Evolutionary conservation across 106 monocot species (phyloP).

Genomic region (Acanthochlamys bracteata): DNA sequence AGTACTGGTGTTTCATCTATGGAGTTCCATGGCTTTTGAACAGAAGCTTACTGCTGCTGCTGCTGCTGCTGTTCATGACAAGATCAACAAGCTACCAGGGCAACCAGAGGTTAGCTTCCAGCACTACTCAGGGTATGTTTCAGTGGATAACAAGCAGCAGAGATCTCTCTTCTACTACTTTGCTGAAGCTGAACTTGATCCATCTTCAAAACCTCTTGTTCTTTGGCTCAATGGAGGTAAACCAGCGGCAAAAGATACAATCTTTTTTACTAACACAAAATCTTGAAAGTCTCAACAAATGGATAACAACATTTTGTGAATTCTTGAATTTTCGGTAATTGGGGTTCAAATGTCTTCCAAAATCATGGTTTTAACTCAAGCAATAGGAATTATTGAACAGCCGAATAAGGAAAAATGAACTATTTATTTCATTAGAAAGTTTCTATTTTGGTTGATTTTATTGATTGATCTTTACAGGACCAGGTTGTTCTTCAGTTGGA

Average conservation of each 20-base stretch:
- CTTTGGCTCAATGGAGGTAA: constrained; percentile 99
- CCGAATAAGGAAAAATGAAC: too few relatives aligned
- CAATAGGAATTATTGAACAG: too few relatives aligned
- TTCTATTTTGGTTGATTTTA: neutral
- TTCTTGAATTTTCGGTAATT: neutral
- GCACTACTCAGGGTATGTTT: constrained; percentile 84
- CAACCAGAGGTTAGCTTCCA: constrained; percentile 80
- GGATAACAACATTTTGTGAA: neutral
- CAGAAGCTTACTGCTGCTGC: constrained; percentile 4
- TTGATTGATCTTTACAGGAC: constrained; percentile 36
- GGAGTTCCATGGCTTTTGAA: constrained; percentile 19
- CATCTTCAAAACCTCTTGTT: constrained; percentile 71
- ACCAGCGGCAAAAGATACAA: too few relatives aligned
- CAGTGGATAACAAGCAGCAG: constrained; percentile 47
- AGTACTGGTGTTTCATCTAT: constrained; percentile 16
- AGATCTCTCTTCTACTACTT: constrained; percentile 95
- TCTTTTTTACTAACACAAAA: neutral
- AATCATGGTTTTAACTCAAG: too few relatives aligned
- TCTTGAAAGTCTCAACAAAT: neutral
- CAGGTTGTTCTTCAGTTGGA: constrained; percentile 95
- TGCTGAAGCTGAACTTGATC: constrained; percentile 72
- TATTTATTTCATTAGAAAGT: neutral
- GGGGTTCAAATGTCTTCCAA: neutral
- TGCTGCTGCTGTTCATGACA: constrained; percentile 15
- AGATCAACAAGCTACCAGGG: constrained; percentile 75